Evolutionary conservation across 306 rosid genomes (phyloP).

Genomic region (Ormosia semicastrata): DNA sequence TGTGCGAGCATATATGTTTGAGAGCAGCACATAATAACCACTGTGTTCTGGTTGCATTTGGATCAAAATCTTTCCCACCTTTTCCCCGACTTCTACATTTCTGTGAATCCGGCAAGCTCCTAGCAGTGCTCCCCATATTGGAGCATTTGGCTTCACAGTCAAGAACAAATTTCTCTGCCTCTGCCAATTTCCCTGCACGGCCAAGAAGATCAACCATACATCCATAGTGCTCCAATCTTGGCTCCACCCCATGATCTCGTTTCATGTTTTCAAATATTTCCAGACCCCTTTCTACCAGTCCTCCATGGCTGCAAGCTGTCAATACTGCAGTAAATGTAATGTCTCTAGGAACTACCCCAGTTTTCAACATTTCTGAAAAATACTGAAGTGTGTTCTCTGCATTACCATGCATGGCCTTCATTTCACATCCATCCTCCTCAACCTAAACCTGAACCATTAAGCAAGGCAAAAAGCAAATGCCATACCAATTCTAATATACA

Average conservation of each 20-base stretch:
- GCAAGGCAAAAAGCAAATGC: too few relatives aligned
- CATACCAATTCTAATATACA: too few relatives aligned
- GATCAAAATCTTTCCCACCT: constrained; percentile 47
- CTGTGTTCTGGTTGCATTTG: constrained; percentile 48
- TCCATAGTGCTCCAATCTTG: constrained; percentile 52
- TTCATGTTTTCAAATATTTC: constrained; percentile 42
- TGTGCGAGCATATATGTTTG: constrained; percentile 45
- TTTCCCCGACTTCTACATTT: constrained; percentile 39
- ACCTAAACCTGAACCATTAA: too few relatives aligned
- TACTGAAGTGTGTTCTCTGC: constrained; percentile 37
- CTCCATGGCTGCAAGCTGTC: constrained; percentile 46
- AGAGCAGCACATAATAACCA: constrained; percentile 47
- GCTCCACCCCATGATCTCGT: constrained; percentile 32
- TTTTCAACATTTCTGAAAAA: constrained; percentile 35
- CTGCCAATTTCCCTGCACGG: constrained; percentile 44
- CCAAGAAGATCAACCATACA: constrained; percentile 53
- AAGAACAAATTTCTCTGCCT: constrained; percentile 46
- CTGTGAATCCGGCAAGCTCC: constrained; percentile 52
- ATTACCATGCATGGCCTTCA: constrained; percentile 46
- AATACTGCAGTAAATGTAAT: constrained; percentile 41
- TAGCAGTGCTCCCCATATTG: constrained; percentile 49
- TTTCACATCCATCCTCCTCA: too few relatives aligned
- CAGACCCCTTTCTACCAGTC: constrained; percentile 35
- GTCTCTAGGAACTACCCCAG: constrained; percentile 33
- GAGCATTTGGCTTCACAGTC: constrained; percentile 49